These are phyloP conservation scores for Clitoria ternatea DNA, from an alignment of 306 rosid genomes.

Conservation along the genomic window DNA sequence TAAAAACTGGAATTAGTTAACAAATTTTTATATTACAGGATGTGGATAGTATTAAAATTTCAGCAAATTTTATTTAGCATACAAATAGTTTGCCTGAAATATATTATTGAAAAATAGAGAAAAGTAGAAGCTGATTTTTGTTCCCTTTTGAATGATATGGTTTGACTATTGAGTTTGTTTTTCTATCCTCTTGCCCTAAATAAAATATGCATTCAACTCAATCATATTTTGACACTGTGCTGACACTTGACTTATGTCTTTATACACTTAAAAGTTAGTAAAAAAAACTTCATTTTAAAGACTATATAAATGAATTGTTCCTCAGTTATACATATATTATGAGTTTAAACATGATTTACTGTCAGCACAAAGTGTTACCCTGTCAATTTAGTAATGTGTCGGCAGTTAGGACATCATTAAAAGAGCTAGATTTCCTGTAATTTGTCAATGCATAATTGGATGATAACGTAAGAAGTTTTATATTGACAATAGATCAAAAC, in stretches of 20 bases:
- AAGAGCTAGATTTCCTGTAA: not conserved
- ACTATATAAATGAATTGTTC: not conserved
- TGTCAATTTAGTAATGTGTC: not conserved
- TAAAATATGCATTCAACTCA: not conserved
- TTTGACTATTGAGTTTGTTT: not conserved
- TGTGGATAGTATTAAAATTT: not conserved
- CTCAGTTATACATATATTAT: not conserved
- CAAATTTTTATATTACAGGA: too few species aligned
- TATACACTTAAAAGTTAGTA: not conserved
- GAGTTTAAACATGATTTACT: not conserved
- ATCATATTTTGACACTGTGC: not conserved
- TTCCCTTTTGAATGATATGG: not conserved
- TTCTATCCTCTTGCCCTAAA: not conserved
- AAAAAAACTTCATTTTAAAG: not conserved
- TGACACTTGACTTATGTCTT: not conserved
- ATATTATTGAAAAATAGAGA: not conserved
- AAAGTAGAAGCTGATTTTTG: not conserved
- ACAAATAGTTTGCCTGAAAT: not conserved
- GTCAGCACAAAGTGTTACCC: not conserved
- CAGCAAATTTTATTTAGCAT: not conserved
- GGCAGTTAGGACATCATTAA: not conserved
- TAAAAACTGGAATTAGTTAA: too few species aligned
- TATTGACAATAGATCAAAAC: not conserved
- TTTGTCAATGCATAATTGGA: not conserved
- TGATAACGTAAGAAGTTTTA: not conserved